phyloP scores from a whole-genome alignment of 257 asterid genomes.

The Solanum pinnatisectum region DNA sequence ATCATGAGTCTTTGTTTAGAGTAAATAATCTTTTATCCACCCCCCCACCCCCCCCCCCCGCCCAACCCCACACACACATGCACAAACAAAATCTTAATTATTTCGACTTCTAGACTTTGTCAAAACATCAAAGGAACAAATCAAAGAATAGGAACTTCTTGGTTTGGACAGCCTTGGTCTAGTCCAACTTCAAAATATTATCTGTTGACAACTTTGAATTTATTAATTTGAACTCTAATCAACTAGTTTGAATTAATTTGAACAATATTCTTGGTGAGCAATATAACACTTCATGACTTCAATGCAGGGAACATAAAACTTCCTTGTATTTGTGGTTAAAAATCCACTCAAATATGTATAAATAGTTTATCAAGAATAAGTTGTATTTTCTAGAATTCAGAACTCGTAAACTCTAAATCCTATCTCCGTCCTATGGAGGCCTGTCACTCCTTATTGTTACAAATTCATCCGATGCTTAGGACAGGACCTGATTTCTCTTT shows the following conservation, averaged over 20 bases:
- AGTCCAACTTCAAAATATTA: neutral
- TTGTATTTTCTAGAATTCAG: neutral
- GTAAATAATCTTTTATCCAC: neutral
- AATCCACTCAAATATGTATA: neutral
- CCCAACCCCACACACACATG: too few relatives aligned
- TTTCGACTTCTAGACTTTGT: neutral
- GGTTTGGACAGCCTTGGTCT: neutral
- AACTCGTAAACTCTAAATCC: neutral
- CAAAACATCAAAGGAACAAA: neutral
- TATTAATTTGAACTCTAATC: neutral
- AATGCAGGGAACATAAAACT: neutral
- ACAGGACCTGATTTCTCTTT: neutral
- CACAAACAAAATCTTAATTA: neutral
- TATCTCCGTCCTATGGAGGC: neutral
- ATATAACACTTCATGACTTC: neutral
- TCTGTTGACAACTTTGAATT: neutral
- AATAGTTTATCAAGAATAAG: neutral
- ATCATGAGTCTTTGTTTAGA: neutral
- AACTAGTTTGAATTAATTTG: neutral
- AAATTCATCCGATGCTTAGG: neutral
- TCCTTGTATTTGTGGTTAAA: neutral
- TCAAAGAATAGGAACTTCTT: neutral
- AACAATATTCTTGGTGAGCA: neutral
- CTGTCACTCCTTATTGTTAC: neutral
- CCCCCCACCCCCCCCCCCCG: accelerated